Evolutionary conservation across 352 stramenopile genomes (phyloP), one percentile per base, ranked within the genome.

Genomic region (Globisporangium nagaii): DNA sequence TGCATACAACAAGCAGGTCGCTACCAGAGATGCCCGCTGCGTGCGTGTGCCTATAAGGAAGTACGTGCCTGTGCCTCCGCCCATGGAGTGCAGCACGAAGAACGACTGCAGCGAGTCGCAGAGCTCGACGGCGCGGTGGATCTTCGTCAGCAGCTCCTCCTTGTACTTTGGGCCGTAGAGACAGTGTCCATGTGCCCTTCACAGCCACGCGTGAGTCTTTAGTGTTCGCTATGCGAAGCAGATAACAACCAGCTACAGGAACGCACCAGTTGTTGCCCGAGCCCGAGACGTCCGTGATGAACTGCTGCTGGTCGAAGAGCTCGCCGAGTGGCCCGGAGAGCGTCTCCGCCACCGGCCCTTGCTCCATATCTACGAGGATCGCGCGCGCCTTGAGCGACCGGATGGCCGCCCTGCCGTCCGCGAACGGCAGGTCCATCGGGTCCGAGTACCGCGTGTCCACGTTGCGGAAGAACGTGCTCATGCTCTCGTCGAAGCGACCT

Each of bases 311-410:
- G 64, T 97, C 86, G 56, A 97, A 97, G 37, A 98, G 75, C 49
- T 93, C 84, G 20, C 88, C 83, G 17, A 96, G 55, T 27, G 86
- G 84, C 1, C 86, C 84, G 1, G 63, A 46, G 37, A 96, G 66
- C 24, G 88, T 97, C 63, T 97, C 84, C 0, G 76, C 55, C 20
- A 97, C 80, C 1, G 88, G 85, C 0, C 90, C 91, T 56, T 96
- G 75, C 63, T 98, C 91, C 84, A 96, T 98, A 62, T 98, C 91
- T 19, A 98, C 73, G 7, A 98, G 73, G n/a, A 98, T 76, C 4
- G 89, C 88, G 15, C 91, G 72, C 11, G 91, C 90, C 43, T 87
- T 88, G 36, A 91, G 72, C 17, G 68, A 68, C 46, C 60, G 63
- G 57, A 89, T 80, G 35, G 70, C 31, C 13, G 68, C 48, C n/a